Evolutionary conservation across 345 rosid species (phyloP), one percentile per base, ranked within the genome.

Genomic region (Reutealis trisperma): DNA sequence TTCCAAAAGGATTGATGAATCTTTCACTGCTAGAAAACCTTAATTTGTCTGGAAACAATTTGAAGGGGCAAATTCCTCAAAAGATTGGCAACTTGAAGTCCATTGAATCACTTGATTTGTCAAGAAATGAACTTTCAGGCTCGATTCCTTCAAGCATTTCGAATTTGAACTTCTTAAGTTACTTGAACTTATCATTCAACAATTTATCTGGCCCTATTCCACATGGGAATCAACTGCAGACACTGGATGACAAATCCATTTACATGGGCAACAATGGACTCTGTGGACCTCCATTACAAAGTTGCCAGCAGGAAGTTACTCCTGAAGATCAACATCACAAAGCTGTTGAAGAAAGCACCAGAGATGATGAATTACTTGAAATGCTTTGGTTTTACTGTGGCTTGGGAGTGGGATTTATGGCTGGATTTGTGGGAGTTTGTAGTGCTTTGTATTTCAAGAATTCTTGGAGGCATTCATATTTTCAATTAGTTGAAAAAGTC

Each of bases 181-280:
- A 71, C 42, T 61, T 91, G 67, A 83, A 88, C 76, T 82, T 89
- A 75, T 89, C 91, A 0, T 83, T n/a, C 79, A 90, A 86, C 80
- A 79, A 83, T 61, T 71, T 87, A n/a, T 74, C 80, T 12, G 92
- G 92, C 37, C 78, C 75, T 8, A 88, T 88, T 6, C 96, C 91
- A 2, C 1, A 0, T 0, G 37, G 24, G 8, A 76, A 32, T 0
- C 91, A 88, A 32, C 45, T 89, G 11, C 34, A 6, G 51, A 66
- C 88, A 44, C 82, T 88, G 63, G 16, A 52, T 4, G 25, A 6
- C 30, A 64, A 66, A 54, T 11, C 9, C 71, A 73, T 84, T 24
- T 87, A 64, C 3, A 19, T 54, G 57, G 79, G 80, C 0, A 87
- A 87, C 16, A 0, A 19, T 1, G 69, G 87, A 65, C 63, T 86